Evolutionary conservation across 441 rosid genomes (phyloP).

Genomic region (Arabidopsis lyrata): DNA sequence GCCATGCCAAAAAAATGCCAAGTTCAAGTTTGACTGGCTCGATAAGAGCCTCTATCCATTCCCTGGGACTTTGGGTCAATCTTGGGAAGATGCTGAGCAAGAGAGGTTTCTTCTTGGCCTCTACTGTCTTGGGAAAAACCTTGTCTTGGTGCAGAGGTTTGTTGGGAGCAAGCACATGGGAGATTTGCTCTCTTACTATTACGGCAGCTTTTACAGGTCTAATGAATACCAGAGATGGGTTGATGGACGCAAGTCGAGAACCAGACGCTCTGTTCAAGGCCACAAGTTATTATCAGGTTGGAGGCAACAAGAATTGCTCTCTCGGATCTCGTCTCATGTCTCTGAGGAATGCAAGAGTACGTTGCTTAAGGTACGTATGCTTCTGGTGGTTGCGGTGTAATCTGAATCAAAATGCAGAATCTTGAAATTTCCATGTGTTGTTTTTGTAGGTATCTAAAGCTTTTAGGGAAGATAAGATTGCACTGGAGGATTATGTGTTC

Average conservation of each 20-base stretch:
- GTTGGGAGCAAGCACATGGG: slow-evolving; percentile 68
- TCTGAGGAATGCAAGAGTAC: slow-evolving; percentile 63
- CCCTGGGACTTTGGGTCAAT: slow-evolving; percentile 60
- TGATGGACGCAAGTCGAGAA: slow-evolving; percentile 62
- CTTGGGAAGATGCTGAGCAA: slow-evolving; percentile 62
- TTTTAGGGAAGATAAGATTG: slow-evolving; percentile 66
- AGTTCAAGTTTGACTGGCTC: slow-evolving; percentile 45
- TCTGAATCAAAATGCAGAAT: slow-evolving; percentile 25
- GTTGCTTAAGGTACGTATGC: slow-evolving; percentile 63
- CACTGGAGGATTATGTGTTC: slow-evolving; percentile 72
- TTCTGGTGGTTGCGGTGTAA: neutral
- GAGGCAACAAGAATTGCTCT: slow-evolving; percentile 77
- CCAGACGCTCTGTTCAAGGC: slow-evolving; percentile 60
- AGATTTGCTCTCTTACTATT: slow-evolving; percentile 69
- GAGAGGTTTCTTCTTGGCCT: slow-evolving; percentile 75
- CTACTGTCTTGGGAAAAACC: slow-evolving; percentile 80
- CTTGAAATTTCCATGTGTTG: slow-evolving; percentile 21
- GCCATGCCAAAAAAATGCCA: slow-evolving; percentile 45
- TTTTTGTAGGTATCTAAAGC: slow-evolving; percentile 57
- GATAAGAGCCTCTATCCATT: slow-evolving; percentile 50
- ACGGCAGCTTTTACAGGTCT: slow-evolving; percentile 78
- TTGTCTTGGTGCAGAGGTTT: slow-evolving; percentile 63
- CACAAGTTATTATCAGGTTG: slow-evolving; percentile 73
- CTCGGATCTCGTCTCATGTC: slow-evolving; percentile 58
- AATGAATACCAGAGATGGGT: slow-evolving; percentile 70